Conservation (phyloP, 148 eudicot genomes). For the Nepenthes gracilis region DNA sequence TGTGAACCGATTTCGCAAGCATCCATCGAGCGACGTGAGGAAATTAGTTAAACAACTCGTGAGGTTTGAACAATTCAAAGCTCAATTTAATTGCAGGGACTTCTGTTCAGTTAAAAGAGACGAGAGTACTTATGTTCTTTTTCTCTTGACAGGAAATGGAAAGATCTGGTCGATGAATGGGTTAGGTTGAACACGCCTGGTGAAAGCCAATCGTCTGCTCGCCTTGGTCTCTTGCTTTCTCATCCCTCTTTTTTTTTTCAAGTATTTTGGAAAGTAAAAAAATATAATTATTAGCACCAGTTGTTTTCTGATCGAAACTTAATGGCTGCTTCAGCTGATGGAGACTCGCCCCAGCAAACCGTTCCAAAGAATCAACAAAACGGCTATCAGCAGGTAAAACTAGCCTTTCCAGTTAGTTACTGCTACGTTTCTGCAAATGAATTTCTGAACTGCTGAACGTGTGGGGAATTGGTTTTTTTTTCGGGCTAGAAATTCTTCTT, state of each 20-base stretch:
- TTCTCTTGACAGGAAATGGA: conserved; percentile 62
- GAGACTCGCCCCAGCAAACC: conserved; percentile 69
- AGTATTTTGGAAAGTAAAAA: not conserved
- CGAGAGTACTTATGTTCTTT: not conserved
- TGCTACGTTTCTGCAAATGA: not conserved
- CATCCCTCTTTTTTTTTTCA: conserved; percentile 3
- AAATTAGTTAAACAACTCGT: conserved; percentile 77
- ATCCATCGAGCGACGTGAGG: conserved; percentile 61
- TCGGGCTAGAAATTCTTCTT: not conserved
- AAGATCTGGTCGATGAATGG: conserved; percentile 95
- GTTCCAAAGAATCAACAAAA: conserved; percentile 43
- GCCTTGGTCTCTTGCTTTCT: conserved; percentile 35
- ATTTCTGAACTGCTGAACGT: conserved; percentile 1
- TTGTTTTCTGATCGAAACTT: conserved; percentile 5
- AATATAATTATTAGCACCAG: conserved; percentile 1
- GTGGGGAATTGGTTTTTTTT: not conserved
- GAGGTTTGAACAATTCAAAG: conserved; percentile 32
- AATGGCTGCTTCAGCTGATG: conserved; percentile 41
- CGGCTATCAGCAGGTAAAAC: conserved; percentile 66
- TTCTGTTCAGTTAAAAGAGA: not conserved
- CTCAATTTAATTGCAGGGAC: not conserved
- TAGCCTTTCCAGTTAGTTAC: not conserved
- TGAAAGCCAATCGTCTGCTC: conserved; percentile 27
- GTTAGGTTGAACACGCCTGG: conserved; percentile 54
- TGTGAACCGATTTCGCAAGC: conserved; percentile 80